These are phyloP conservation scores for Turnera subulata DNA, from an alignment of 345 rosid species.

Conservation along the genomic window DNA sequence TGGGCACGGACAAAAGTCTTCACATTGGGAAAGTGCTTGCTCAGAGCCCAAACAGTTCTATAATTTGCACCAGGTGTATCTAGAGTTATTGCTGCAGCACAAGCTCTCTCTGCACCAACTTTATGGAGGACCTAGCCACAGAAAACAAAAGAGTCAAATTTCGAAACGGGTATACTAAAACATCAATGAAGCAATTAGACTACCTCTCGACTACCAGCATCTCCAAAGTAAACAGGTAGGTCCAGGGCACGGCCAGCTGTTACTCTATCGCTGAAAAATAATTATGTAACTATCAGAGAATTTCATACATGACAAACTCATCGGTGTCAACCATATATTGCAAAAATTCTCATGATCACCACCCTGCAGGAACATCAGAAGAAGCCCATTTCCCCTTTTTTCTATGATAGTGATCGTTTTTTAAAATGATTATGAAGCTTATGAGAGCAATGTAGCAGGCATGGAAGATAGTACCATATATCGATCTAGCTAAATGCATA, in stretches of 20 bases:
- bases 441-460: not conserved
- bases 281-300: conserved; percentile 2
- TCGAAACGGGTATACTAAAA: conserved; percentile 10
- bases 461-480: not conserved
- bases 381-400: not conserved
- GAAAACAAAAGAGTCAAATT: conserved; percentile 18
- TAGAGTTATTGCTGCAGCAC: conserved; percentile 92
- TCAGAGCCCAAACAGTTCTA: conserved; percentile 98
- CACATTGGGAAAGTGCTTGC: conserved; percentile 92
- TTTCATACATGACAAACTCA: conserved; percentile 2
- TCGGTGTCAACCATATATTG: not conserved
- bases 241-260: conserved; percentile 89
- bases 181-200: conserved; percentile 3
- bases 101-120: conserved; percentile 93
- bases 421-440: not conserved
- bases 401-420: conserved; percentile 1
- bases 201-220: conserved; percentile 99
- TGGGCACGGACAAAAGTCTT: conserved; percentile 98
- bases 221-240: conserved; percentile 97
- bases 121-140: conserved; percentile 81
- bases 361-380: not conserved
- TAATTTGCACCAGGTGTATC: conserved; percentile 98
- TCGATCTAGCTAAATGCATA: not conserved
- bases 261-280: conserved; percentile 84
- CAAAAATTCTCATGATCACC: not conserved